These are phyloP conservation scores for Entomortierella parvispora DNA, from an alignment of 192 early-diverging fungal species.

Conservation along the genomic window DNA sequence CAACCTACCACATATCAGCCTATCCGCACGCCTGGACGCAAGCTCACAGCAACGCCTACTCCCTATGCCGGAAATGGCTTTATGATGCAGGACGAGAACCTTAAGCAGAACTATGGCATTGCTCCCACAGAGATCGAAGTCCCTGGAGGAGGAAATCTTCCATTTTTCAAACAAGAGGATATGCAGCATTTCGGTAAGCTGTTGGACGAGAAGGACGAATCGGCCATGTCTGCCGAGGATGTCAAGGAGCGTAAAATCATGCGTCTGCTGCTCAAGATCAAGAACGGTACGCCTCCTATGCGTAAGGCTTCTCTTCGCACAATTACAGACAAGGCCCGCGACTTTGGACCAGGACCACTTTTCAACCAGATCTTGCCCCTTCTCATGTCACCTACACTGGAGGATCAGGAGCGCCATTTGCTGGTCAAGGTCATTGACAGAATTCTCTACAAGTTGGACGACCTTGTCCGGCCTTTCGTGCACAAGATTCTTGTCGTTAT, in stretches of 20 bases:
- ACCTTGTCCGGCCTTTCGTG: conserved; percentile 94
- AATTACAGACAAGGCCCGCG: conserved; percentile 95
- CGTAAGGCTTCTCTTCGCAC: conserved; percentile 93
- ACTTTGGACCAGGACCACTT: conserved; percentile 92
- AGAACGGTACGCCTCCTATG: conserved; percentile 96
- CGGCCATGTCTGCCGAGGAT: conserved; percentile 84
- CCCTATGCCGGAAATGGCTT: conserved; percentile 85
- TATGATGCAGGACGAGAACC: conserved; percentile 86
- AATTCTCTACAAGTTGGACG: conserved; percentile 95
- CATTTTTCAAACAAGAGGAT: conserved; percentile 97
- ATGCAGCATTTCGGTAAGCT: conserved; percentile 97
- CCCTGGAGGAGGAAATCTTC: conserved; percentile 86
- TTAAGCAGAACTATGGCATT: conserved; percentile 71
- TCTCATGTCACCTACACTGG: conserved; percentile 95
- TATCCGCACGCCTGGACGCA: conserved; percentile 95
- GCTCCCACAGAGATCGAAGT: conserved; percentile 75
- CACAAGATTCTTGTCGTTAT: conserved; percentile 99
- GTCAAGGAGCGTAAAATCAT: conserved; percentile 96
- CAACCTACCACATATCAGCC: conserved; percentile 89
- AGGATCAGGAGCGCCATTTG: conserved; percentile 98
- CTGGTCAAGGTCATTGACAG: conserved; percentile 98
- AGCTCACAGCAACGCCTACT: conserved; percentile 94
- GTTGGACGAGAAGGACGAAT: conserved; percentile 86
- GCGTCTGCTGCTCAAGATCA: conserved; percentile 95
- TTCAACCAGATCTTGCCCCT: conserved; percentile 97